Percentiles rank a stretch among this genome's conserved stretches.
phyloP scores from a whole-genome alignment of 257 asterid genomes.

The Ilex aquifolium region DNA sequence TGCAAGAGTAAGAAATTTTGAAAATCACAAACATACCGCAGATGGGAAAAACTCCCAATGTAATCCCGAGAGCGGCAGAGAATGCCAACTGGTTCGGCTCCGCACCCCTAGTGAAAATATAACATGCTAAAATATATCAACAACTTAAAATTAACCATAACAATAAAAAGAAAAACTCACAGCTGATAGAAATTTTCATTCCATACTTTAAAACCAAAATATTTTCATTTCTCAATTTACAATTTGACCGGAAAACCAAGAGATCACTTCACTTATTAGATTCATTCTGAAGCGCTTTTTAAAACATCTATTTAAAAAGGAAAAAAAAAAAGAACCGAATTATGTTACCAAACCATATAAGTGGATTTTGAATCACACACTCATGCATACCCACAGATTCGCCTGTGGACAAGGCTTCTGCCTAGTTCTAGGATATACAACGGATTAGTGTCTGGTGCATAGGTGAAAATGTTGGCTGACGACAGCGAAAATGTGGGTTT shows the following conservation, averaged over 20 bases:
- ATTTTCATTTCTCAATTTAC: not conserved
- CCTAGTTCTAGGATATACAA: too few relatives aligned
- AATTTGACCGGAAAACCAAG: not conserved
- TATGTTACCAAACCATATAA: too few relatives aligned
- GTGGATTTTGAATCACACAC: too few relatives aligned
- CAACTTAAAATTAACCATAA: not conserved
- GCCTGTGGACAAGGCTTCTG: too few relatives aligned
- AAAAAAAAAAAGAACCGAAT: not conserved
- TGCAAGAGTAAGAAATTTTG: not conserved
- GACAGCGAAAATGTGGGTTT: too few relatives aligned
- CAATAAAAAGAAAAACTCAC: not conserved
- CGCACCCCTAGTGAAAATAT: slow-evolving; percentile 54
- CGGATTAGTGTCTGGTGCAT: too few relatives aligned
- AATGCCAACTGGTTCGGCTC: slow-evolving; percentile 91
- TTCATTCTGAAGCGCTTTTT: too few relatives aligned
- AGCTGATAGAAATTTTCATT: not conserved
- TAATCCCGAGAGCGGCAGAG: slow-evolving; percentile 80
- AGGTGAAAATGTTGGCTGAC: too few relatives aligned
- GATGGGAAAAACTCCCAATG: slow-evolving; percentile 84
- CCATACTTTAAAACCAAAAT: not conserved
- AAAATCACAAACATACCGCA: slow-evolving; percentile 40
- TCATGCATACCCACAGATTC: too few relatives aligned
- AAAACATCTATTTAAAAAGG: too few relatives aligned
- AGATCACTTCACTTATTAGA: too few relatives aligned
- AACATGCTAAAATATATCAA: not conserved